Conservation (phyloP, 1,284 basidiomycete species). For the Xerocomus cyaneibrunnescens region DNA sequence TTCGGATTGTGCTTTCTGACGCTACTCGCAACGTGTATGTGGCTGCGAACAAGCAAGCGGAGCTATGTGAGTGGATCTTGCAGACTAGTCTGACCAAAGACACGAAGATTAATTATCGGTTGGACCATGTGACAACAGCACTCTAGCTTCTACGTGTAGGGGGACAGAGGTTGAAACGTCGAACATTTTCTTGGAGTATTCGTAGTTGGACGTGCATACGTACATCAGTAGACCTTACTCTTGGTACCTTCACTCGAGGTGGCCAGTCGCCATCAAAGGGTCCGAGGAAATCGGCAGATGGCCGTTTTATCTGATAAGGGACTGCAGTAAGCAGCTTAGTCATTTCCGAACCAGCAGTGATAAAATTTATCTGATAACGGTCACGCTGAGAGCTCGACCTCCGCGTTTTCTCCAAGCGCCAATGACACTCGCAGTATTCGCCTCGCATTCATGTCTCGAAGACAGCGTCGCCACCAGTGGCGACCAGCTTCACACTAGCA, state of each 20-base stretch:
- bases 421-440: background rate
- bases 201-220: background rate
- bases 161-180: background rate
- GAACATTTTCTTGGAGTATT: background rate
- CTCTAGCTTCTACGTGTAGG: conserved; percentile 36
- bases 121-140: conserved; percentile 27
- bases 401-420: background rate
- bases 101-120: conserved; percentile 20
- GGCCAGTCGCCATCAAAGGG: too few relatives aligned
- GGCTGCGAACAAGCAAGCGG: conserved; percentile 52
- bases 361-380: conserved; percentile 32
- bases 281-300: too few relatives aligned
- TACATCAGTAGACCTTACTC: background rate
- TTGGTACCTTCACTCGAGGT: too few relatives aligned
- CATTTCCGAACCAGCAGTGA: background rate
- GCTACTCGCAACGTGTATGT: conserved; percentile 56
- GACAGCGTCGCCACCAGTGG: background rate
- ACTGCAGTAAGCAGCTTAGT: conserved; percentile 16
- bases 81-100: conserved; percentile 35
- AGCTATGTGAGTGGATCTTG: conserved; percentile 46
- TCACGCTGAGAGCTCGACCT: conserved; percentile 2
- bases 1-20: conserved; percentile 65
- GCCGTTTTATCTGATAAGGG: too few relatives aligned
- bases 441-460: background rate
- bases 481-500: background rate